Evolutionary conservation across 2,329 filamentous ascomycete species (phyloP).

Genomic region (Sarocladium kiliense): DNA sequence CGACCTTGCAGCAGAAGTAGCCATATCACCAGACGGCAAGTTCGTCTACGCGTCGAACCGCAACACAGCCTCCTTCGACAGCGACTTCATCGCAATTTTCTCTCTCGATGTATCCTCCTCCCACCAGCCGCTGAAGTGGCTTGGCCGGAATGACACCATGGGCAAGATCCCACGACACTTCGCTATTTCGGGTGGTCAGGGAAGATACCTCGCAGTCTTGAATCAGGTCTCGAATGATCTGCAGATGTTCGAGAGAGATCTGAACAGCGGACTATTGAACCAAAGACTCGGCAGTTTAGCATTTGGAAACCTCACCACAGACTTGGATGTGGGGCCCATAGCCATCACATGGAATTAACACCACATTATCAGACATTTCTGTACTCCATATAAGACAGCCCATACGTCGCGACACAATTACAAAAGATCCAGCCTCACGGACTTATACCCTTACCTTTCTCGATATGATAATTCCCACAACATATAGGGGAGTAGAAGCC

Average conservation of each 20-base stretch:
- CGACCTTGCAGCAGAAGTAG: background rate
- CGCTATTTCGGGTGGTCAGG: background rate
- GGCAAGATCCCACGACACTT: constrained; percentile 3
- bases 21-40: background rate
- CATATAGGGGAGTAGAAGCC: no score
- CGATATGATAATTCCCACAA: no score
- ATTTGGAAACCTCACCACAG: background rate
- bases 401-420: background rate
- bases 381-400: no score
- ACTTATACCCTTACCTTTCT: background rate
- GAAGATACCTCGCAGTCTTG: background rate
- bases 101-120: background rate
- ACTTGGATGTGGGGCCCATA: background rate
- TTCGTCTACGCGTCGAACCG: background rate
- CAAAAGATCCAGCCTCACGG: background rate
- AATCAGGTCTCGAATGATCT: background rate
- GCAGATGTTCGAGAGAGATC: background rate
- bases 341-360: background rate
- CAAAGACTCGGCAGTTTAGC: background rate
- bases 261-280: background rate
- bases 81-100: background rate
- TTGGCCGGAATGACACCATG: background rate
- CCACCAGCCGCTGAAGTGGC: background rate
- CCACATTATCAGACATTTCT: no score
- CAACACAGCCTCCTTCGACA: background rate